Percentiles rank a stretch among this genome's conserved stretches.
Conservation (phyloP, 805 yeast species). For the Teunomyces panamensis region DNA sequence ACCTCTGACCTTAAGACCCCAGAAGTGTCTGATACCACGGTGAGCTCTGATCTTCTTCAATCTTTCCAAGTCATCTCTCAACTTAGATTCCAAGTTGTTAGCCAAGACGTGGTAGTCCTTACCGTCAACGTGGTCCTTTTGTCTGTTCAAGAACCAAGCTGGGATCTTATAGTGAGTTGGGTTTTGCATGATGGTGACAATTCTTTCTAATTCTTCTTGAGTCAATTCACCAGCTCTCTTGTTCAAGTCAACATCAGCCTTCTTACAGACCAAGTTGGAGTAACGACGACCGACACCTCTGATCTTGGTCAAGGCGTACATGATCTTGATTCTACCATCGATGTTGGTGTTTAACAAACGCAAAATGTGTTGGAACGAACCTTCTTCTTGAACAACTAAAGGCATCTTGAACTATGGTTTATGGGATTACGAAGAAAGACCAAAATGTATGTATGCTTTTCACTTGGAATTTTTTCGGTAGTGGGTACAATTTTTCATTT, state of each 20-base stretch:
- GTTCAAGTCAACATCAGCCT: conserved; percentile 97
- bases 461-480: conserved; percentile 7
- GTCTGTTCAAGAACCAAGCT: conserved; percentile 99
- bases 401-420: conserved; percentile 59
- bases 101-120: conserved; percentile 99
- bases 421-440: conserved; percentile 11
- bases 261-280: conserved; percentile 99
- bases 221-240: conserved; percentile 99
- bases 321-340: conserved; percentile 99
- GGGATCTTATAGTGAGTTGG: conserved; percentile 99
- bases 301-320: conserved; percentile 99
- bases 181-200: conserved; percentile 99
- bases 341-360: conserved; percentile 99
- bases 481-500: conserved; percentile 3
- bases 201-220: conserved; percentile 99
- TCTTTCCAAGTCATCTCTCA: conserved; percentile 99
- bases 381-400: conserved; percentile 97
- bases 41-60: conserved; percentile 99
- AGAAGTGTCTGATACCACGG: conserved; percentile 99
- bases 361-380: conserved; percentile 99
- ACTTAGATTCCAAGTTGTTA: conserved; percentile 97
- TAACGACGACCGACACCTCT: conserved; percentile 99
- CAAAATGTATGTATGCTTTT: conserved; percentile 19
- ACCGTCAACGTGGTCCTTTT: conserved; percentile 97
- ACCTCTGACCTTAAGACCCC: conserved; percentile 99